These are phyloP conservation scores for Carex sylvatica DNA, from an alignment of 202 grass and related monocot genomes.

Conservation along the genomic window DNA sequence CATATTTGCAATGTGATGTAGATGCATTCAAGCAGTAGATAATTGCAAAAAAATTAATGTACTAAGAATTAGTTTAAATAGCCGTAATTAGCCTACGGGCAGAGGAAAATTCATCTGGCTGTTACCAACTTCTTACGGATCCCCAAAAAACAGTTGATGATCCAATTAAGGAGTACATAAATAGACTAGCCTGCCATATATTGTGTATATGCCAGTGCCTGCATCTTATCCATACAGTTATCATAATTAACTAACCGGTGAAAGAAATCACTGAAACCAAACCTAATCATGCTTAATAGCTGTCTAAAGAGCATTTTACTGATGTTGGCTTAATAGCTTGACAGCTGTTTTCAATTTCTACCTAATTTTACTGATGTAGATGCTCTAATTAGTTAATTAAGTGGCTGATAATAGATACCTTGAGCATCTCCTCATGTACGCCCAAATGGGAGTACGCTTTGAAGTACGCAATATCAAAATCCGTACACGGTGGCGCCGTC, in stretches of 20 bases:
- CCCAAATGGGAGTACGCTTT: conserved; percentile 80
- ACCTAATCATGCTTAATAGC: background rate
- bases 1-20: no score
- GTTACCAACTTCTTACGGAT: background rate
- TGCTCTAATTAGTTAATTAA: background rate
- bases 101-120: background rate
- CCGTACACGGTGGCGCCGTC: conserved; percentile 61
- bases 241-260: background rate
- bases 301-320: no score
- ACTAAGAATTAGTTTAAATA: no score
- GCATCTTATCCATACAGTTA: background rate
- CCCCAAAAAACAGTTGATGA: background rate
- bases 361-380: no score
- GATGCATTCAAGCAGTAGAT: no score
- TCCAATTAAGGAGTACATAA: background rate
- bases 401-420: conserved; percentile 39
- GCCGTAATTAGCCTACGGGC: no score
- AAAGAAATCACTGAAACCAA: background rate
- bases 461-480: conserved; percentile 90
- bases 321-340: no score
- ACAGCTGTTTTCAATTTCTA: no score
- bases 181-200: background rate
- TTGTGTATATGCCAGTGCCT: background rate
- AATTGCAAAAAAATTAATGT: no score
- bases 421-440: conserved; percentile 99